A percentile compares a stretch with the other conserved stretches of the same genome.
Evolutionary conservation across 163 green algal species (phyloP).

Genomic region (Scenedesmus sp.): DNA sequence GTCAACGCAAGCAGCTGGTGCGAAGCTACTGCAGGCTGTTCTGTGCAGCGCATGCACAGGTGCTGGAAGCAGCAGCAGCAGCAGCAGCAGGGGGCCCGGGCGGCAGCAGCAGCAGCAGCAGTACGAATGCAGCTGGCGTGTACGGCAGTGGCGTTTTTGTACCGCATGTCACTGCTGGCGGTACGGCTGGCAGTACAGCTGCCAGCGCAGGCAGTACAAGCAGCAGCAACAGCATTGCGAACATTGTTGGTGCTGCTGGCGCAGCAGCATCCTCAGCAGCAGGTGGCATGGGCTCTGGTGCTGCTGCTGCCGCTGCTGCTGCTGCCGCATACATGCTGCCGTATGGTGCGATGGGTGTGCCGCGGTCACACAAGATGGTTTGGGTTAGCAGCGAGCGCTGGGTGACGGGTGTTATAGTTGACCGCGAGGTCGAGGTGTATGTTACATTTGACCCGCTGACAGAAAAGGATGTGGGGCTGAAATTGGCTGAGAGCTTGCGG

Average conservation of each 20-base stretch:
- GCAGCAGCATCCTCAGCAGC: background rate
- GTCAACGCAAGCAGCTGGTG: conserved; percentile 50
- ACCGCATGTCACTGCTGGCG: background rate
- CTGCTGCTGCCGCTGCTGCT: conserved; percentile 19
- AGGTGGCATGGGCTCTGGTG: background rate
- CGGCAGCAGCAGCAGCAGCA: background rate
- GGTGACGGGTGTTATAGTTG: conserved; percentile 55
- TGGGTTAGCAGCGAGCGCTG: conserved; percentile 56
- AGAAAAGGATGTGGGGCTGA: conserved; percentile 50
- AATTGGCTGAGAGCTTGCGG: conserved; percentile 50
- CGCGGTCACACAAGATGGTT: conserved; percentile 54
- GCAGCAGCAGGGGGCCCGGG: background rate
- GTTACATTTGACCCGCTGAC: conserved; percentile 62
- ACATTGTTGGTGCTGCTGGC: conserved; percentile 33
- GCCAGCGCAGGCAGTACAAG: conserved; percentile 2
- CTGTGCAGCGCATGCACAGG: conserved; percentile 40
- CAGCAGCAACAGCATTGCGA: conserved; percentile 28
- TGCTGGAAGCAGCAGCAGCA: conserved; percentile 15
- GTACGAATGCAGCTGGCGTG: conserved; percentile 13
- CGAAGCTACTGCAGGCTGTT: conserved; percentile 41
- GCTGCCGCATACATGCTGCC: conserved; percentile 56
- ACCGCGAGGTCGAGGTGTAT: conserved; percentile 66
- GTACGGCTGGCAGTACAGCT: conserved; percentile 4
- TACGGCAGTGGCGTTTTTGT: background rate
- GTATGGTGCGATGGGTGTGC: conserved; percentile 5